These are phyloP conservation scores for Pseudocercospora fijiensis DNA, from an alignment of 2,329 filamentous ascomycete genomes.

Conservation along the genomic window DNA sequence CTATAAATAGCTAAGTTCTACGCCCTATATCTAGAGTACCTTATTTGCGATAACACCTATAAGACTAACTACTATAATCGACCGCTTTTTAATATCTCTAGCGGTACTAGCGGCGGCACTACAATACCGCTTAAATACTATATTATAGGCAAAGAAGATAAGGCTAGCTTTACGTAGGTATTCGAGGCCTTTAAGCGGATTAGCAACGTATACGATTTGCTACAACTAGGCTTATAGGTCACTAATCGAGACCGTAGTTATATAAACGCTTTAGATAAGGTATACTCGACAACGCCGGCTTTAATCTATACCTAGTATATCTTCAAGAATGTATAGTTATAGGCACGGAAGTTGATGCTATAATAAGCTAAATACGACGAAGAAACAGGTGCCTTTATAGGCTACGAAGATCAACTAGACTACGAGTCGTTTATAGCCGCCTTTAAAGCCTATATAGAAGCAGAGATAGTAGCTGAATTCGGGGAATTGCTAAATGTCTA, in stretches of 20 bases:
- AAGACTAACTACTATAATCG: not conserved
- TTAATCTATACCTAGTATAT: constrained; percentile 1
- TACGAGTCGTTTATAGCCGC: not conserved
- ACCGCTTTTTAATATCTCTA: not conserved
- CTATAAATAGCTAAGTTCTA: not conserved
- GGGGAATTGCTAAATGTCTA: too few species aligned
- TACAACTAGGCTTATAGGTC: not conserved
- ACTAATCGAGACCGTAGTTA: not conserved
- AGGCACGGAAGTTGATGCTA: not conserved
- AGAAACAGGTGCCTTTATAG: not conserved
- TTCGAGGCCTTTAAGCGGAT: not conserved
- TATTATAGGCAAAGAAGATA: not conserved
- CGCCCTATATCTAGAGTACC: not conserved
- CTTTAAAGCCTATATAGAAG: not conserved
- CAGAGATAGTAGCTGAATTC: too few species aligned
- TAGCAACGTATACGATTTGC: not conserved
- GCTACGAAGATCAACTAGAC: not conserved
- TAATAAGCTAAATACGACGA: not conserved
- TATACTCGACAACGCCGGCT: not conserved
- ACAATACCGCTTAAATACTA: not conserved
- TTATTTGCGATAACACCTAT: not conserved
- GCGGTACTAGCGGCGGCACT: not conserved
- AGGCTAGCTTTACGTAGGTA: not conserved
- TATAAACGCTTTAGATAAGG: not conserved
- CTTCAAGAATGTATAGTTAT: constrained; percentile 1